Conservation (phyloP, 2,329 filamentous ascomycete genomes). For the Ophiosphaerella korrae region DNA sequence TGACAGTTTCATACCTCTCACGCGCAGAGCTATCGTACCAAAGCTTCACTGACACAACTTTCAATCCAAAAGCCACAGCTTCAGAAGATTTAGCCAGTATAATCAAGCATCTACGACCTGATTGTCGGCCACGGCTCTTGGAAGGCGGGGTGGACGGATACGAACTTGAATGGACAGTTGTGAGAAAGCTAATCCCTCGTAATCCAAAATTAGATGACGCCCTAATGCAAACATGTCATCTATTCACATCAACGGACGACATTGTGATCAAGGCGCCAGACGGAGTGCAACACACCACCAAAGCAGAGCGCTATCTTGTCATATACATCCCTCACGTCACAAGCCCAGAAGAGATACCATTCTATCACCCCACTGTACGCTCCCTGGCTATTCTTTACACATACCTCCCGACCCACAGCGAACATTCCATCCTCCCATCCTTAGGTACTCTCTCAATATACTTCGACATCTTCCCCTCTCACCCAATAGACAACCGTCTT, state of each 20-base stretch:
- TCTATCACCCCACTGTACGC: conserved; percentile 82
- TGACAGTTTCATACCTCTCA: conserved; percentile 78
- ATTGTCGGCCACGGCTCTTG: conserved; percentile 41
- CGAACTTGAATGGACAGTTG: conserved; percentile 65
- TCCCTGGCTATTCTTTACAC: conserved; percentile 78
- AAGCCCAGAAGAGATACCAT: conserved; percentile 70
- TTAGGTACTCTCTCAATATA: conserved; percentile 56
- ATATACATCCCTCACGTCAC: conserved; percentile 78
- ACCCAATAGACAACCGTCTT: conserved; percentile 58
- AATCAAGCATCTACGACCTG: conserved; percentile 55
- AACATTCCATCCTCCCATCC: conserved; percentile 27
- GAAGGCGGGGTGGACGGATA: conserved; percentile 42
- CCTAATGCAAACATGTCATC: conserved; percentile 81
- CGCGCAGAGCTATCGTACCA: conserved; percentile 75
- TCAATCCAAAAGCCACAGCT: conserved; percentile 37
- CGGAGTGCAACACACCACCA: conserved; percentile 33
- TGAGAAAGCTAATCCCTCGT: conserved; percentile 79
- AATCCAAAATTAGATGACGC: conserved; percentile 77
- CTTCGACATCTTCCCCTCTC: conserved; percentile 54
- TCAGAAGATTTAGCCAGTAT: conserved; percentile 49
- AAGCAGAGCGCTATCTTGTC: conserved; percentile 61
- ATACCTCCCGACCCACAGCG: conserved; percentile 48
- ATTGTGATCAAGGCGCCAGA: conserved; percentile 14
- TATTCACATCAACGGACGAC: conserved; percentile 57
- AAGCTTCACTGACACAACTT: conserved; percentile 47